Evolutionary conservation across 2,329 filamentous ascomycete species (phyloP).

Genomic region (Arthrobotrys conoides): DNA sequence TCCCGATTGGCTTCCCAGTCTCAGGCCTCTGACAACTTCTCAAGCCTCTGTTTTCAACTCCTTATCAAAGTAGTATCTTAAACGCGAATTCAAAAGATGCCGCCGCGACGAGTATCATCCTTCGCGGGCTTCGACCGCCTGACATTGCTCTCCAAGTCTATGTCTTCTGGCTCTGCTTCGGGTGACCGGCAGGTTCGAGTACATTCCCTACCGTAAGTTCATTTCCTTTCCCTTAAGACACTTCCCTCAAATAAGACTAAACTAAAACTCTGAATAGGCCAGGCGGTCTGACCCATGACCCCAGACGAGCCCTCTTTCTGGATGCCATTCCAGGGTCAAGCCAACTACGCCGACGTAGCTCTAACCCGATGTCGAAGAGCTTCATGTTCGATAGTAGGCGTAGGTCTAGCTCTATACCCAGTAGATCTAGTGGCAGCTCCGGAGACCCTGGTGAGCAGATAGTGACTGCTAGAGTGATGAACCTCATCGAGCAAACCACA

Average conservation of each 20-base stretch:
- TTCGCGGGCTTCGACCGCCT: neutral
- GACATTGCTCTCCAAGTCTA: neutral
- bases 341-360: neutral
- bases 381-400: neutral
- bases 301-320: slow-evolving; percentile 25
- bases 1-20: too few relatives aligned
- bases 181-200: neutral
- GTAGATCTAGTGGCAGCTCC: neutral
- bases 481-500: neutral
- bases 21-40: neutral
- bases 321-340: neutral
- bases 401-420: neutral
- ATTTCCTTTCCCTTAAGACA: neutral
- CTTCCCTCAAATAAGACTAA: neutral
- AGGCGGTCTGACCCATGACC: slow-evolving; percentile 31
- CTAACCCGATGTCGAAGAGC: neutral
- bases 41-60: neutral
- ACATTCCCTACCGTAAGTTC: slow-evolving; percentile 43
- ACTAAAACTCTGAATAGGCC: slow-evolving; percentile 20
- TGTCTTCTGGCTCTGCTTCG: neutral
- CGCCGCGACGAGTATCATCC: neutral
- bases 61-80: too few relatives aligned
- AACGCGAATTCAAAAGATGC: neutral
- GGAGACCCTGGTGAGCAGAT: neutral
- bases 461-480: neutral